A percentile compares a stretch with the other conserved stretches of the same genome.
phyloP scores from a whole-genome alignment of 1,139 yeast species.

The Debaryomyces singareniensis region DNA sequence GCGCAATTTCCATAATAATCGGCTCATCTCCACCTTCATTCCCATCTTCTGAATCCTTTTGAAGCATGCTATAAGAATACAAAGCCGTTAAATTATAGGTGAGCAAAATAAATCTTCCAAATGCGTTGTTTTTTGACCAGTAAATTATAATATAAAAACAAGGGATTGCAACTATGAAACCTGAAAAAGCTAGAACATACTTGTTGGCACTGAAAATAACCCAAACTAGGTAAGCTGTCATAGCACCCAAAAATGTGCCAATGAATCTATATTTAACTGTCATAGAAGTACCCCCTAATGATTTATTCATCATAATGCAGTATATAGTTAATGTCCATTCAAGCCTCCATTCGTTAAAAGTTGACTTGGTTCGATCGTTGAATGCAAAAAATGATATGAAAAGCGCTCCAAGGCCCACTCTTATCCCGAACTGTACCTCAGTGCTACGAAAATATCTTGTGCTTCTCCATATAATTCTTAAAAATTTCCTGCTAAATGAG shows the following conservation, averaged over 20 bases:
- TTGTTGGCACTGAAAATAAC: conserved; percentile 50
- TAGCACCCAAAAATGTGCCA: conserved; percentile 73
- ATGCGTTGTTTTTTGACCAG: conserved; percentile 60
- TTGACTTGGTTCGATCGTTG: conserved; percentile 44
- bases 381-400: conserved; percentile 65
- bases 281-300: conserved; percentile 81
- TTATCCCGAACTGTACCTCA: conserved; percentile 71
- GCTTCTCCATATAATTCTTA: conserved; percentile 24
- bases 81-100: conserved; percentile 77
- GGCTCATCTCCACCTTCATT: conserved; percentile 70
- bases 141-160: conserved; percentile 65
- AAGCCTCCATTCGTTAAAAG: conserved; percentile 63
- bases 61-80: conserved; percentile 65
- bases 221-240: conserved; percentile 57
- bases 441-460: conserved; percentile 41
- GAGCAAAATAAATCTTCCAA: conserved; percentile 66
- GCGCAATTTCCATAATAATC: conserved; percentile 67
- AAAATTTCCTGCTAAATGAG: conserved; percentile 6
- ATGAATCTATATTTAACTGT: conserved; percentile 70
- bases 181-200: conserved; percentile 47
- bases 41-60: conserved; percentile 56
- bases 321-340: conserved; percentile 84
- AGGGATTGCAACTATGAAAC: conserved; percentile 53
- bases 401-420: conserved; percentile 77
- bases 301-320: conserved; percentile 79